These are phyloP conservation scores for Sodiomyces alkalinus DNA, from an alignment of 2,329 filamentous ascomycete species.

Conservation along the genomic window DNA sequence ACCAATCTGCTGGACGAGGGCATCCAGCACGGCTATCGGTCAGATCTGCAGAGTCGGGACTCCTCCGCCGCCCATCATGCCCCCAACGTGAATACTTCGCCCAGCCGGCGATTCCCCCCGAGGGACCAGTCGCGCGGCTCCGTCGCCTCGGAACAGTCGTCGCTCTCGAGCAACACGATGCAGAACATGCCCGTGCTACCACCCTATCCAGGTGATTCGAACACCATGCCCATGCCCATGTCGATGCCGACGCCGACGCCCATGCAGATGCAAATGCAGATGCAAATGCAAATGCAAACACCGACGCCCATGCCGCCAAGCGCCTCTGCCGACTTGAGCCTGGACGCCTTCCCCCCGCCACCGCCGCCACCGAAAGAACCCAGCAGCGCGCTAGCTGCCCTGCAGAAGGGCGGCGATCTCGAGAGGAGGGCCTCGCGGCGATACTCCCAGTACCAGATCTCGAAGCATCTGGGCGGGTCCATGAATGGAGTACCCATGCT, in stretches of 20 bases:
- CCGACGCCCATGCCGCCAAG: constrained; percentile 12
- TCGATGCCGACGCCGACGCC: too few species aligned
- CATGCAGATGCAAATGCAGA: too few species aligned
- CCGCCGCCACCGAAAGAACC: constrained; percentile 57
- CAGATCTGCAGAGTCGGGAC: constrained; percentile 14
- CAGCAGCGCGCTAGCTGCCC: constrained; percentile 76
- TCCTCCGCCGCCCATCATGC: constrained; percentile 2
- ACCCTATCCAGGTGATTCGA: constrained; percentile 51
- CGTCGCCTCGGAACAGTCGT: constrained; percentile 44
- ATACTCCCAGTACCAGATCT: constrained; percentile 94
- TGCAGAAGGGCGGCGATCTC: constrained; percentile 83
- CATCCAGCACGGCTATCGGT: constrained; percentile 35
- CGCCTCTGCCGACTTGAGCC: constrained; percentile 32
- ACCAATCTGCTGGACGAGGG: constrained; percentile 46
- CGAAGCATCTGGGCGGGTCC: constrained; percentile 74
- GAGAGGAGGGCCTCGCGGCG: constrained; percentile 83
- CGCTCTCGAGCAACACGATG: constrained; percentile 58
- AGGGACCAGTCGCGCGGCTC: constrained; percentile 38
- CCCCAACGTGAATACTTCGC: constrained; percentile 23
- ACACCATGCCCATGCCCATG: constrained; percentile 31
- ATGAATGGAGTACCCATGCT: constrained; percentile 76
- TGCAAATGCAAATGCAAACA: too few species aligned
- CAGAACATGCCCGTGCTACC: constrained; percentile 63
- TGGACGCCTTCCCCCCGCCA: constrained; percentile 55
- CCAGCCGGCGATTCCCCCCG: constrained; percentile 26